phyloP scores from a whole-genome alignment of 2,329 filamentous ascomycete genomes.

The Berkeleyomyces rouxiae region DNA sequence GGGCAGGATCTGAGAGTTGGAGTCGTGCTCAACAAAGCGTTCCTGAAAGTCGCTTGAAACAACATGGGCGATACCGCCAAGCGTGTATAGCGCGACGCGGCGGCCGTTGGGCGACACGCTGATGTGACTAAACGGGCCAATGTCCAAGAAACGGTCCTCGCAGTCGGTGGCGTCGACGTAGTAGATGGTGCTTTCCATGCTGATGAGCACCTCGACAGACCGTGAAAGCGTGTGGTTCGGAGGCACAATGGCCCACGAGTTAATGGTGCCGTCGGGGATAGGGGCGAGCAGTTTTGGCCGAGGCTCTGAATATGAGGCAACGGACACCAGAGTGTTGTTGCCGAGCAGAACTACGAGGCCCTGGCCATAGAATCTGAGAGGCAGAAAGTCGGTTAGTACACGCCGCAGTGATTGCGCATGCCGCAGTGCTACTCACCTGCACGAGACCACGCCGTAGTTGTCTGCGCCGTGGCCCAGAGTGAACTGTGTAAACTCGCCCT shows the following conservation, averaged over 20 bases:
- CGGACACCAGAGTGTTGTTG: conserved; percentile 73
- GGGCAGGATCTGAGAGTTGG: conserved; percentile 67
- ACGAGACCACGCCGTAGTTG: conserved; percentile 72
- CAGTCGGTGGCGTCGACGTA: conserved; percentile 78
- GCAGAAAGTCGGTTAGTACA: not conserved
- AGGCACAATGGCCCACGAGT: conserved; percentile 79
- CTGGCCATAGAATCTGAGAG: conserved; percentile 55
- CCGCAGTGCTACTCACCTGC: conserved; percentile 31
- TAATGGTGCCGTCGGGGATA: conserved; percentile 60
- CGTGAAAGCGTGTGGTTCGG: conserved; percentile 78
- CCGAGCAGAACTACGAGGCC: conserved; percentile 86
- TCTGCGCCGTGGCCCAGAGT: conserved; percentile 80
- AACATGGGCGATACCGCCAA: conserved; percentile 73
- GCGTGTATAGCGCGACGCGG: conserved; percentile 74
- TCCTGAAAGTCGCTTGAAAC: conserved; percentile 92
- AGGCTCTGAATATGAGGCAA: conserved; percentile 82
- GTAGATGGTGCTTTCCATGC: conserved; percentile 68
- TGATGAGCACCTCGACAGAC: conserved; percentile 82
- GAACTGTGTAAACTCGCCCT: conserved; percentile 90
- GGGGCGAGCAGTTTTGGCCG: conserved; percentile 66
- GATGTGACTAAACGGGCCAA: conserved; percentile 83
- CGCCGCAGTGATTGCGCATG: not conserved
- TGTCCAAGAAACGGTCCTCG: conserved; percentile 78
- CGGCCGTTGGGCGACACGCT: conserved; percentile 81
- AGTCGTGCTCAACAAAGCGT: conserved; percentile 80